phyloP scores from a whole-genome alignment of 257 asterid genomes.

The Plantago elongata region DNA sequence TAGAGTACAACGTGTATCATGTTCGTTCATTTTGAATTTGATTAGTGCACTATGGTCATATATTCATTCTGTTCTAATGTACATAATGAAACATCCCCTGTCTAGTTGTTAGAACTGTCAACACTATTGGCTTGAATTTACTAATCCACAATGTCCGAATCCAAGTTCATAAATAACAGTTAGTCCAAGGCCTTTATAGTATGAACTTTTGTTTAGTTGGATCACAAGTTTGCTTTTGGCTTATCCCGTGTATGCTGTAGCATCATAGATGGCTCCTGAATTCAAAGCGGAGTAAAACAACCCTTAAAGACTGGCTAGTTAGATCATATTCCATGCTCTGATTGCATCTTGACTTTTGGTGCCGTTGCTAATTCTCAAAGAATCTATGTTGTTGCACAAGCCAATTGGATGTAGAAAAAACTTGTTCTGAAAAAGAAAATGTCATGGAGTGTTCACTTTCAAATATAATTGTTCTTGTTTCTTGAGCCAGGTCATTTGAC shows the following conservation, averaged over 20 bases:
- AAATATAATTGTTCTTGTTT: slow-evolving; percentile 1
- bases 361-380: too few relatives aligned
- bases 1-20: too few relatives aligned
- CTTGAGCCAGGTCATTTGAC: slow-evolving; percentile 54
- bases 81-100: background rate
- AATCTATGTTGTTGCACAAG: background rate
- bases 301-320: too few relatives aligned
- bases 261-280: too few relatives aligned
- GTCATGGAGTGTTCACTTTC: background rate
- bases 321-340: too few relatives aligned
- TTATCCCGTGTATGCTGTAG: too few relatives aligned
- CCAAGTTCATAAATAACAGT: background rate
- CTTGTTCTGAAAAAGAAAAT: background rate
- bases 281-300: too few relatives aligned
- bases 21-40: background rate
- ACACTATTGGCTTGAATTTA: background rate
- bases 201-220: too few relatives aligned
- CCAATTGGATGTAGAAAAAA: background rate
- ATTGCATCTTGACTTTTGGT: too few relatives aligned
- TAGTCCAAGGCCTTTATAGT: too few relatives aligned
- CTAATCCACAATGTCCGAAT: background rate
- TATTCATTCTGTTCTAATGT: too few relatives aligned
- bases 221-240: too few relatives aligned
- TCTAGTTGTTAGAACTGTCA: background rate
- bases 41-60: background rate